Evolutionary conservation across 2,329 filamentous ascomycete genomes (phyloP), one percentile per base, ranked within the genome.

Genomic region (Paraphaeosphaeria minitans): DNA sequence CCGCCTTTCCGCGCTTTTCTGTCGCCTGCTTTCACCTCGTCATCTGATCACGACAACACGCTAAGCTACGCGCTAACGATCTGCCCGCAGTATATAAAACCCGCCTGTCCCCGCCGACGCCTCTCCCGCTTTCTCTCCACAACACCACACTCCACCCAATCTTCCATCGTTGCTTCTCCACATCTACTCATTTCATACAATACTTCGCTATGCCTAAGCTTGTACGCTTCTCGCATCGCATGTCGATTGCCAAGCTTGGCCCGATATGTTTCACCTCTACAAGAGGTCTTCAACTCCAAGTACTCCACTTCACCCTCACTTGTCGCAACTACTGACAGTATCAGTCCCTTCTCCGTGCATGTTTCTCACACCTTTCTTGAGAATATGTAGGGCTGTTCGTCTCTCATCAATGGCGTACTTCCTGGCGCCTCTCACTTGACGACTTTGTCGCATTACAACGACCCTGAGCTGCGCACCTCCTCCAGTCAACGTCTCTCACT

Each of bases 241-340:
- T 27, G 9, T 35, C 31, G 7, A 16, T 31, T 37, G 12, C 16
- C 21, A n/a, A 39, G 33, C 33, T 37, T 33, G 21, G 19, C 33
- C 29, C n/a, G 39, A 51, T 9, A 53, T 53, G 51, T n/a, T n/a
- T n/a, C n/a, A n/a, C n/a, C n/a, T 22, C n/a, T 16, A 53, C 41
- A 37, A 37, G 16, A 16, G 12, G 12, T 27, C 16, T 54, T 37
- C 10, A 27, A 46, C 42, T 47, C 22, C 16, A 46, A 24, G 52
- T 54, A 54, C 29, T 37, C 47, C 41, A 37, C 29, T 47, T 54
- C 52, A 54, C 52, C 29, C 21, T 41, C 41, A 54, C 41, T 10
- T 14, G 3, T 14, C 29, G 35, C 27, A 19, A 47, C 12, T 21
- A n/a, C 52, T 54, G 14, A 54, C 22, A 19, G 31, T 29, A 10